Conservation (phyloP, 176 grass and related monocot species). For the Lolium multiflorum region DNA sequence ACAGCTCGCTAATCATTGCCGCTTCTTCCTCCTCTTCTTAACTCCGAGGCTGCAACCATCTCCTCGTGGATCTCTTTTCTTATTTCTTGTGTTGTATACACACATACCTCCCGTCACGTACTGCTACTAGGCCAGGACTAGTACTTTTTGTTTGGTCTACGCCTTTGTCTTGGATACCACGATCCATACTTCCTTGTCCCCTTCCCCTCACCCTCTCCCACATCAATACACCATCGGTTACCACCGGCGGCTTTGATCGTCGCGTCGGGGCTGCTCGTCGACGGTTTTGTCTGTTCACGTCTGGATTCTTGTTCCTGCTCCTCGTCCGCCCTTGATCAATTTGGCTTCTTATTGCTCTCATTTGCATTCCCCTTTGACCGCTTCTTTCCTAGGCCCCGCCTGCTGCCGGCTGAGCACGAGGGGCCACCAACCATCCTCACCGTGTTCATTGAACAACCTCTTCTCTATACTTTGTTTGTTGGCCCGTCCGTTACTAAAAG, state of each 20-base stretch:
- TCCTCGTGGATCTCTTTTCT: constrained; percentile 36
- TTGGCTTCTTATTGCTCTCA: not conserved
- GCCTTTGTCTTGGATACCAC: not conserved
- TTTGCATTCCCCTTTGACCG: constrained; percentile 33
- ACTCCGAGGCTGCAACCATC: not conserved
- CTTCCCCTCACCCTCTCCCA: not conserved
- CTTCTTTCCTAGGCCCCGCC: constrained; percentile 17
- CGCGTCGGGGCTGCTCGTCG: not conserved
- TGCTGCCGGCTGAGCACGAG: constrained; percentile 8
- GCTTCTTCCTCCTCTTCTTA: not conserved
- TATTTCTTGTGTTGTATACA: not conserved
- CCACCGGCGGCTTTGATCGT: not conserved
- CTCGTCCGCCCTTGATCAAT: not conserved
- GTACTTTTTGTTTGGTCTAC: not conserved
- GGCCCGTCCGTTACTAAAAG: not conserved
- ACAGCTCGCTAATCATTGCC: constrained; percentile 28
- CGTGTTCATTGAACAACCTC: constrained; percentile 20
- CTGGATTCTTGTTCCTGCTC: constrained; percentile 13
- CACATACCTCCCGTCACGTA: constrained; percentile 43
- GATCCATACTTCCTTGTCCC: not conserved
- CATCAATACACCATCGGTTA: not conserved
- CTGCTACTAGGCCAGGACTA: not conserved
- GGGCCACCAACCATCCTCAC: constrained; percentile 32
- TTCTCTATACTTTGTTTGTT: not conserved
- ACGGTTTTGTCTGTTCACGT: not conserved